Percentiles rank a stretch among this genome's conserved stretches.
These are phyloP conservation scores for Chaetomium cochliodes DNA, from an alignment of 495 filamentous ascomycete genomes.

Conservation along the genomic window DNA sequence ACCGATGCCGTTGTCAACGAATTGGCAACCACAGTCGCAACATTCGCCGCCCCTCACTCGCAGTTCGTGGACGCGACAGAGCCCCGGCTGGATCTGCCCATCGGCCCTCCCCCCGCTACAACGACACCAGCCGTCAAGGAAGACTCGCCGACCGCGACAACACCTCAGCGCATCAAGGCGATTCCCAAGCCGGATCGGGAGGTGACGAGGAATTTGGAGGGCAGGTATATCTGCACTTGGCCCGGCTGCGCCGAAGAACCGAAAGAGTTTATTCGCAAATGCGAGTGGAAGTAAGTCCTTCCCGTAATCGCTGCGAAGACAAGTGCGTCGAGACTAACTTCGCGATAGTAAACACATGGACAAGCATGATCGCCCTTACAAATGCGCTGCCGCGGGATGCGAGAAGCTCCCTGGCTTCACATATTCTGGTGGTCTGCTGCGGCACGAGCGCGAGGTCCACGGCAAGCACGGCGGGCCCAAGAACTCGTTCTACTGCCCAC, in stretches of 20 bases:
- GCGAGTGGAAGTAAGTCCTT: constrained; percentile 83
- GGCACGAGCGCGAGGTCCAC: constrained; percentile 91
- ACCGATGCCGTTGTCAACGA: constrained; percentile 36
- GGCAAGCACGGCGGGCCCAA: constrained; percentile 80
- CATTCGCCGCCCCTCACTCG: constrained; percentile 27
- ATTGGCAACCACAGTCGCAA: constrained; percentile 31
- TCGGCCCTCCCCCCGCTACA: not conserved
- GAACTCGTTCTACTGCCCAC: constrained; percentile 73
- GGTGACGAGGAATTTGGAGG: constrained; percentile 58
- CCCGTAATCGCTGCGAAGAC: not conserved
- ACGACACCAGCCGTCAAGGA: constrained; percentile 27
- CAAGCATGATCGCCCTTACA: constrained; percentile 90
- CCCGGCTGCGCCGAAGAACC: constrained; percentile 55
- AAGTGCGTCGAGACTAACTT: constrained; percentile 17
- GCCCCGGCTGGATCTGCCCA: constrained; percentile 27
- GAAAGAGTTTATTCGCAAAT: constrained; percentile 72
- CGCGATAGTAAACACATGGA: constrained; percentile 85
- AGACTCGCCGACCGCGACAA: constrained; percentile 28
- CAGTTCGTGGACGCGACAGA: constrained; percentile 27
- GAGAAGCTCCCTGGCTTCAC: constrained; percentile 91
- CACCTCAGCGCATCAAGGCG: constrained; percentile 44
- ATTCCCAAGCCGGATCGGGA: constrained; percentile 52
- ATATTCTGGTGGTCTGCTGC: constrained; percentile 81
- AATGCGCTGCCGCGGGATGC: constrained; percentile 71
- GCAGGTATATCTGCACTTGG: constrained; percentile 68